Conservation (phyloP, 441 rosid species). For the Macaranga tanarius region DNA sequence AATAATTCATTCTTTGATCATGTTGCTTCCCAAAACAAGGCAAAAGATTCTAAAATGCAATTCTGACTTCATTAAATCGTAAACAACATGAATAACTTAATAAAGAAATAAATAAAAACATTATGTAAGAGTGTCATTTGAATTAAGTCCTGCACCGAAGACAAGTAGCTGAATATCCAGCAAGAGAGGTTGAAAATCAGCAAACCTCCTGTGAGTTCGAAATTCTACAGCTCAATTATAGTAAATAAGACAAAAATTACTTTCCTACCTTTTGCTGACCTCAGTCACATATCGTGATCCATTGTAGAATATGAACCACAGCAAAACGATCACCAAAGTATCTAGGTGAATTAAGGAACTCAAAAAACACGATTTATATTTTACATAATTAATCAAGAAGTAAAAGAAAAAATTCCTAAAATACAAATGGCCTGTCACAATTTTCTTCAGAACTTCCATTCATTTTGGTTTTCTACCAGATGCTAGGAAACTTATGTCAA, state of each 20-base stretch:
- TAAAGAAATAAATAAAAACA: not conserved
- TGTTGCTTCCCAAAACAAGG: not conserved
- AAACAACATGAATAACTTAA: no score
- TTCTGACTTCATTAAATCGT: not conserved
- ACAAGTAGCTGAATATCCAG: not conserved
- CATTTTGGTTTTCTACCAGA: not conserved
- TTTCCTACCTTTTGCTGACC: constrained; percentile 60
- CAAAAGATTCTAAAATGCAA: not conserved
- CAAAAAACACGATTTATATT: not conserved
- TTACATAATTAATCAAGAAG: not conserved
- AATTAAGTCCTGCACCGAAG: not conserved
- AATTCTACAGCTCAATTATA: not conserved
- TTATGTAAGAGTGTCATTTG: not conserved
- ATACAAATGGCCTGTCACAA: not conserved
- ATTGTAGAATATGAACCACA: constrained; percentile 88
- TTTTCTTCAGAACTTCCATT: not conserved
- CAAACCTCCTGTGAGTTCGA: not conserved
- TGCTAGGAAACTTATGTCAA: not conserved
- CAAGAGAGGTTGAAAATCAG: not conserved
- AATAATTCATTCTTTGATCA: not conserved
- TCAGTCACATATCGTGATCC: constrained; percentile 62
- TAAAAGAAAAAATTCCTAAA: not conserved
- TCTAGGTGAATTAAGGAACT: constrained; percentile 58
- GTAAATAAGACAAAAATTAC: not conserved
- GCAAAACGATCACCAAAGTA: constrained; percentile 69